These are phyloP conservation scores for Metschnikowia aberdeeniae DNA, from an alignment of 805 yeast species.

Conservation along the genomic window DNA sequence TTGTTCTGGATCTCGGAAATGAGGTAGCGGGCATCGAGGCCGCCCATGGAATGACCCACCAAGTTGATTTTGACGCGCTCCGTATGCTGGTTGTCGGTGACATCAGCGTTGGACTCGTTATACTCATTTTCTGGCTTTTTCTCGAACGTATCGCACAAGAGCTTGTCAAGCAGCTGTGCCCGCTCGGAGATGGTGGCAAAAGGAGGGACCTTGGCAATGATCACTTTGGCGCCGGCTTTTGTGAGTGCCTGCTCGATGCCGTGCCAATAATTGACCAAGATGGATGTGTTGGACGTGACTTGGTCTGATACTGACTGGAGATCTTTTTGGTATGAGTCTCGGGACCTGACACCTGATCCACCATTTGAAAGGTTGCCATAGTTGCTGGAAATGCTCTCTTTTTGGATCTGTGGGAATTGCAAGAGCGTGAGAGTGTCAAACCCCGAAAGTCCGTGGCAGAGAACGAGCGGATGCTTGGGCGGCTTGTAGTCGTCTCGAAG, in stretches of 20 bases:
- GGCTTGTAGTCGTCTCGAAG: slow-evolving; percentile 44
- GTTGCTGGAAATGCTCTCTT: slow-evolving; percentile 7
- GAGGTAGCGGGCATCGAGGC: slow-evolving; percentile 76
- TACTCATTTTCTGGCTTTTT: slow-evolving; percentile 13
- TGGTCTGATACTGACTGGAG: slow-evolving; percentile 13
- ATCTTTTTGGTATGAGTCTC: slow-evolving; percentile 9
- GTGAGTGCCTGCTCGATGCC: slow-evolving; percentile 67
- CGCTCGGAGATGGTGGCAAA: slow-evolving; percentile 71
- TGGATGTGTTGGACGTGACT: slow-evolving; percentile 23
- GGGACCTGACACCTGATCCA: too few species aligned
- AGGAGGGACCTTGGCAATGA: slow-evolving; percentile 77
- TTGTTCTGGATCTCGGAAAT: slow-evolving; percentile 46
- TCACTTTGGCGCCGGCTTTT: slow-evolving; percentile 59
- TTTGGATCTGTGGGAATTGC: slow-evolving; percentile 12
- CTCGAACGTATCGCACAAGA: slow-evolving; percentile 36
- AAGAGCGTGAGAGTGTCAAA: slow-evolving; percentile 48
- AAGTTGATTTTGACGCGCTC: slow-evolving; percentile 56
- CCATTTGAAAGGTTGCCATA: slow-evolving; percentile 10
- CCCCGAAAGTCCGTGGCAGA: slow-evolving; percentile 87
- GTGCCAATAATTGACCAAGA: slow-evolving; percentile 69
- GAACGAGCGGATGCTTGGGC: slow-evolving; percentile 68
- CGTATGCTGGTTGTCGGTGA: too few species aligned
- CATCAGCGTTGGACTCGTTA: neutral
- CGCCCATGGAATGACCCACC: slow-evolving; percentile 94
- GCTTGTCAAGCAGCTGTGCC: slow-evolving; percentile 53